Percentiles rank a stretch among this genome's conserved stretches.
Evolutionary conservation across 78 protist genomes (phyloP).

Genomic region (Dictyostelium citrinum): DNA sequence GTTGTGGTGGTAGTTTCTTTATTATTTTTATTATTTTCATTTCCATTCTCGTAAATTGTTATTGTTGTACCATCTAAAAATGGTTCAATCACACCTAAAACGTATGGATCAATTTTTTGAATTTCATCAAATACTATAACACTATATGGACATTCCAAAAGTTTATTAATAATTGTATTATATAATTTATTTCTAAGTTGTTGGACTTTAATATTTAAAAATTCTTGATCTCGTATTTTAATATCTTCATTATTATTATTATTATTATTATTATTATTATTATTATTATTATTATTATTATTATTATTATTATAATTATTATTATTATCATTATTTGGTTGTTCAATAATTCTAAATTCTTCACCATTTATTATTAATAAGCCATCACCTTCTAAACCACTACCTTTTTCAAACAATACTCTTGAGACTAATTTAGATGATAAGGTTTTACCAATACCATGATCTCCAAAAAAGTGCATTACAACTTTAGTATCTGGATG

Average conservation of each 20-base stretch:
- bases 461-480: slow-evolving; percentile 19
- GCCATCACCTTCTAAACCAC: slow-evolving; percentile 50
- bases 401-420: slow-evolving; percentile 13
- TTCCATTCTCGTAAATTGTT: background rate
- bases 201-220: background rate
- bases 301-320: background rate
- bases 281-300: background rate
- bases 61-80: slow-evolving; percentile 38
- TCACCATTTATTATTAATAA: slow-evolving; percentile 17
- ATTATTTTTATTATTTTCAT: background rate
- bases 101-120: slow-evolving; percentile 36
- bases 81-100: slow-evolving; percentile 37
- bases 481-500: background rate
- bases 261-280: background rate
- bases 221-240: background rate
- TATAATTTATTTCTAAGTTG: background rate
- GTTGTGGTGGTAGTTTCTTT: background rate
- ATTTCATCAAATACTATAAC: slow-evolving; percentile 46
- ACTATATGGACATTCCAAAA: background rate
- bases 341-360: background rate
- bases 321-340: background rate
- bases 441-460: slow-evolving; percentile 41
- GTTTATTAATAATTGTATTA: background rate
- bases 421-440: slow-evolving; percentile 2
- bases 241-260: background rate